Percentiles rank a stretch among this genome's conserved stretches.
Evolutionary conservation across 768 basidiomycete genomes (phyloP).

Genomic region (Floccularia luteovirens): DNA sequence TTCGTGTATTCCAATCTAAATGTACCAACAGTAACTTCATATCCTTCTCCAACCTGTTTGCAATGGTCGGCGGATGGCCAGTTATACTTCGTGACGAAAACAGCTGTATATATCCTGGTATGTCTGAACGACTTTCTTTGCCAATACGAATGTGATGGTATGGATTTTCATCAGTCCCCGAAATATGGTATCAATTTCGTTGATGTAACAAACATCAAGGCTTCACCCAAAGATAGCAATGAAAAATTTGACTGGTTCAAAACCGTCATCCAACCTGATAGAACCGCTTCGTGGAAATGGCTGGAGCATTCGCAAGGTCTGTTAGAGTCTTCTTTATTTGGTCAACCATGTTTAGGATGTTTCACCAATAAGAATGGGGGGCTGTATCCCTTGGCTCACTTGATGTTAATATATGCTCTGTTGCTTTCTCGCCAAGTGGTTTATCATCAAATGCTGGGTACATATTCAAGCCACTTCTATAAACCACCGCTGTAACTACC

Average conservation of each 20-base stretch:
- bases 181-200: slow-evolving; percentile 67
- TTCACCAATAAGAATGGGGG: slow-evolving; percentile 48
- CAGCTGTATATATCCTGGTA: slow-evolving; percentile 65
- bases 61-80: slow-evolving; percentile 79
- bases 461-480: not conserved
- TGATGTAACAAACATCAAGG: slow-evolving; percentile 40
- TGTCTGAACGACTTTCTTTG: slow-evolving; percentile 11
- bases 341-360: not conserved
- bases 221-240: slow-evolving; percentile 22
- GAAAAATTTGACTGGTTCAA: slow-evolving; percentile 57
- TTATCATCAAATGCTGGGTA: slow-evolving; percentile 56
- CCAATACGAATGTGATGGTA: not conserved
- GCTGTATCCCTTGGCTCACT: slow-evolving; percentile 64
- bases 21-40: slow-evolving; percentile 51
- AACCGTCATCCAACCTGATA: slow-evolving; percentile 62
- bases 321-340: not conserved
- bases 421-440: slow-evolving; percentile 64
- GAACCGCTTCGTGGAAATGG: slow-evolving; percentile 31
- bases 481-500: not conserved
- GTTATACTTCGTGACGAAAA: slow-evolving; percentile 55
- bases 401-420: slow-evolving; percentile 51
- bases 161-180: slow-evolving; percentile 47
- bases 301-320: slow-evolving; percentile 42
- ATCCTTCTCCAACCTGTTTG: slow-evolving; percentile 49
- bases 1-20: slow-evolving; percentile 24